Conservation (phyloP, 2,329 filamentous ascomycete species). For the Sporothrix phasma region DNA sequence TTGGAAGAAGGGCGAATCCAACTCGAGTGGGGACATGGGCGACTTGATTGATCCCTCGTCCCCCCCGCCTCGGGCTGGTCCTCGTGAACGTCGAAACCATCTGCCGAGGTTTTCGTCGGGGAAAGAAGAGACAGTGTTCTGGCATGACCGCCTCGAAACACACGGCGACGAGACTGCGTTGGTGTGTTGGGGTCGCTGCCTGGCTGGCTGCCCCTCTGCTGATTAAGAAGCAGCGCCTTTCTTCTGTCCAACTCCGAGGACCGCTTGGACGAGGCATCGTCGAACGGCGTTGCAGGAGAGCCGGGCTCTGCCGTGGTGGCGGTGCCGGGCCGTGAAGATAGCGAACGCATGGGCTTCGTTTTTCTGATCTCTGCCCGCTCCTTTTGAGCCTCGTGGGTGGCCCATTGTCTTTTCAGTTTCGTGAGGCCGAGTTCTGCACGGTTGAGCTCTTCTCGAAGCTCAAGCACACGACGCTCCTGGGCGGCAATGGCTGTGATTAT, state of each 20-base stretch:
- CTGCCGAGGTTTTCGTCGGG: conserved; percentile 39
- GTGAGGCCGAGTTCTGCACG: conserved; percentile 70
- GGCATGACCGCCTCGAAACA: conserved; percentile 58
- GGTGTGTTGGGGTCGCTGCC: conserved; percentile 22
- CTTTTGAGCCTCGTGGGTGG: conserved; percentile 62
- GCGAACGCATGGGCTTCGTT: conserved; percentile 47
- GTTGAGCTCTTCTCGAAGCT: conserved; percentile 80
- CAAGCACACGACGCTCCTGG: conserved; percentile 82
- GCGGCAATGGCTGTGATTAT: conserved; percentile 85
- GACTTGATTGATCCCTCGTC: conserved; percentile 31
- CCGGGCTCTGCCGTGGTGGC: not conserved
- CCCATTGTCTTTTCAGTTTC: conserved; percentile 75
- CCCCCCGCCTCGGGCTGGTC: conserved; percentile 23
- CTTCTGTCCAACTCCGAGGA: conserved; percentile 61
- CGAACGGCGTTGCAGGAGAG: not conserved
- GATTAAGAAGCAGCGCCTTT: conserved; percentile 52
- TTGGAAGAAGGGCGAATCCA: conserved; percentile 23
- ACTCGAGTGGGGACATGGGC: conserved; percentile 23
- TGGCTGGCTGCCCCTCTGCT: conserved; percentile 28
- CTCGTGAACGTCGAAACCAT: conserved; percentile 35
- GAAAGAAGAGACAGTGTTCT: conserved; percentile 71
- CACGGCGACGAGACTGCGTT: conserved; percentile 41
- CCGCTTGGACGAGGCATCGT: conserved; percentile 28
- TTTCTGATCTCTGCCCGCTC: conserved; percentile 62
- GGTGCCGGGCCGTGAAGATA: conserved; percentile 18